Conservation (phyloP, 176 grass and related monocot genomes). For the Rhynchospora tenuis region DNA sequence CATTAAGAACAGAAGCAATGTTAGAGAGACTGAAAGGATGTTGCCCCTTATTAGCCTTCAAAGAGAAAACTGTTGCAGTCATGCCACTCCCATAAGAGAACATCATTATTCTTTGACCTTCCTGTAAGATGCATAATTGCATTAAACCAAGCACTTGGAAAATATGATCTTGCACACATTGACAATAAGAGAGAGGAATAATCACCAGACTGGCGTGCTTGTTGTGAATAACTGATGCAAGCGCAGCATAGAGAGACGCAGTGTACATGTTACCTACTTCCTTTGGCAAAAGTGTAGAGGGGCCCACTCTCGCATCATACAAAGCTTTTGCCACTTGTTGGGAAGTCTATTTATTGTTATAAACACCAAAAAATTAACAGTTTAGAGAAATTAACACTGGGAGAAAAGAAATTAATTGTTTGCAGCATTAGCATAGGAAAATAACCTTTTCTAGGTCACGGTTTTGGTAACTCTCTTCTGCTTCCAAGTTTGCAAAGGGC, state of each 20-base stretch:
- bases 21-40: conserved; percentile 70
- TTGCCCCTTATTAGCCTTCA: conserved; percentile 58
- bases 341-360: conserved; percentile 50
- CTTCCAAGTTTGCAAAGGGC: conserved; percentile 46
- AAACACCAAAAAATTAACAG: background rate
- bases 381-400: background rate
- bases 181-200: conserved; percentile 11
- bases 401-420: conserved; percentile 19
- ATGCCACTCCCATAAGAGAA: conserved; percentile 98
- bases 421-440: conserved; percentile 9
- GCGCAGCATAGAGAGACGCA: conserved; percentile 75
- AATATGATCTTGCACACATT: background rate
- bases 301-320: conserved; percentile 78
- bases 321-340: conserved; percentile 87
- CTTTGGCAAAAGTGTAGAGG: conserved; percentile 63
- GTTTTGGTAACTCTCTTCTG: conserved; percentile 51
- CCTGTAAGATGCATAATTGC: conserved; percentile 29
- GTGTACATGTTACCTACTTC: conserved; percentile 82
- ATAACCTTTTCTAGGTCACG: conserved; percentile 61
- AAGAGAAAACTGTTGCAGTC: conserved; percentile 87
- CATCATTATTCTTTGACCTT: conserved; percentile 78
- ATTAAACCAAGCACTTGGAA: conserved; percentile 11
- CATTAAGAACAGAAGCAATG: conserved; percentile 67
- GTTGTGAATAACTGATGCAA: conserved; percentile 53
- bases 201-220: conserved; percentile 68